Conservation (phyloP, 495 filamentous ascomycete genomes). For the Aspergillus nanangensis region DNA sequence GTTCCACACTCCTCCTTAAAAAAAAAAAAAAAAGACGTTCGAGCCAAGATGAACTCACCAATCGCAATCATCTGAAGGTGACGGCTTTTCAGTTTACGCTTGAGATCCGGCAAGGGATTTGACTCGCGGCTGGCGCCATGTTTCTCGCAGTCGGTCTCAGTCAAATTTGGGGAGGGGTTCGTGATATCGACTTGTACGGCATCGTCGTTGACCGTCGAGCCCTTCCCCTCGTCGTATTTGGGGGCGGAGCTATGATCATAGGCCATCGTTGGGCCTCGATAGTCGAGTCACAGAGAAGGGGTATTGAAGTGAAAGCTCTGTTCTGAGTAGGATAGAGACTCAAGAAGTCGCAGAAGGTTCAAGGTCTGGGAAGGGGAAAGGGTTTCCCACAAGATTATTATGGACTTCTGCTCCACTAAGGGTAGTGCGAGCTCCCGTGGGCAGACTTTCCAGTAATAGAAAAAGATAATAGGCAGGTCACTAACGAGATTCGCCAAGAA, state of each 20-base stretch:
- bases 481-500: no score
- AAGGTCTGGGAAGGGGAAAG: no score
- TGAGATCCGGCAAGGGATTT: constrained; percentile 38
- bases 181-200: constrained; percentile 21
- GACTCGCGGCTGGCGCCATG: constrained; percentile 36
- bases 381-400: no score
- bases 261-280: constrained; percentile 22
- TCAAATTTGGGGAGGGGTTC: constrained; percentile 11
- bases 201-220: constrained; percentile 26
- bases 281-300: constrained; percentile 9
- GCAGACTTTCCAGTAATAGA: no score
- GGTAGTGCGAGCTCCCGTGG: no score
- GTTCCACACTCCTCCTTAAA: no score
- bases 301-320: not conserved
- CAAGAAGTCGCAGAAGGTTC: no score
- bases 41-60: constrained; percentile 39
- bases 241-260: constrained; percentile 13
- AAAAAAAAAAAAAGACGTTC: no score
- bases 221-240: constrained; percentile 20
- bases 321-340: no score
- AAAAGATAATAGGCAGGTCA: no score
- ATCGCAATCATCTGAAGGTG: constrained; percentile 75
- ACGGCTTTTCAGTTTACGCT: constrained; percentile 63
- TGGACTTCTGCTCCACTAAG: no score
- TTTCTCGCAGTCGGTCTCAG: constrained; percentile 41